Conservation (phyloP, 305 asterid species). For the Solanum aculeatissimum region DNA sequence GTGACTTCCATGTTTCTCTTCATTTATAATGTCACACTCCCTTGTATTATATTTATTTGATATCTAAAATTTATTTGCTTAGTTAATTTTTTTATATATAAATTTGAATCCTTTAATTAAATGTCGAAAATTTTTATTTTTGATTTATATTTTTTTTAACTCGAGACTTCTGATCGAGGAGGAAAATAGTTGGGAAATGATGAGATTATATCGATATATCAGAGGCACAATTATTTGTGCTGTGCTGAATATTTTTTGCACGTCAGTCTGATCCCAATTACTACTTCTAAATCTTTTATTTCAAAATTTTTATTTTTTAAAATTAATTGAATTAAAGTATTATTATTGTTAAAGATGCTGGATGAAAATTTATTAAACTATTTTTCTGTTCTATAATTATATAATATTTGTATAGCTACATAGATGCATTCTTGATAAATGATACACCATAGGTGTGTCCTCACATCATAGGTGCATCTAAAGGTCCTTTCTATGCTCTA, state of each 20-base stretch:
- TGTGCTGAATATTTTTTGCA: neutral
- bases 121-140: neutral
- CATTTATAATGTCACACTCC: no score
- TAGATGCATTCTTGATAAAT: no score
- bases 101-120: no score
- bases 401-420: no score
- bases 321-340: neutral
- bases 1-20: no score
- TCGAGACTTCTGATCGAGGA: neutral
- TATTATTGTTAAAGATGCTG: neutral
- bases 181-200: neutral
- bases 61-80: neutral
- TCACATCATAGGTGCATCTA: no score
- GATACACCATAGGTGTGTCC: no score
- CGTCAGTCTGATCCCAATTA: slow-evolving; percentile 3
- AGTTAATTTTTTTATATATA: neutral
- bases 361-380: no score
- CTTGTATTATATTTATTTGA: neutral
- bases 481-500: no score
- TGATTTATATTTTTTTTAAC: neutral
- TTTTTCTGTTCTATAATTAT: no score
- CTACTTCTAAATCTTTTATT: neutral
- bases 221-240: neutral
- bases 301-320: neutral
- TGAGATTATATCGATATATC: neutral